phyloP scores from a whole-genome alignment of 2,329 filamentous ascomycete genomes.

The Delphinella strobiligena region DNA sequence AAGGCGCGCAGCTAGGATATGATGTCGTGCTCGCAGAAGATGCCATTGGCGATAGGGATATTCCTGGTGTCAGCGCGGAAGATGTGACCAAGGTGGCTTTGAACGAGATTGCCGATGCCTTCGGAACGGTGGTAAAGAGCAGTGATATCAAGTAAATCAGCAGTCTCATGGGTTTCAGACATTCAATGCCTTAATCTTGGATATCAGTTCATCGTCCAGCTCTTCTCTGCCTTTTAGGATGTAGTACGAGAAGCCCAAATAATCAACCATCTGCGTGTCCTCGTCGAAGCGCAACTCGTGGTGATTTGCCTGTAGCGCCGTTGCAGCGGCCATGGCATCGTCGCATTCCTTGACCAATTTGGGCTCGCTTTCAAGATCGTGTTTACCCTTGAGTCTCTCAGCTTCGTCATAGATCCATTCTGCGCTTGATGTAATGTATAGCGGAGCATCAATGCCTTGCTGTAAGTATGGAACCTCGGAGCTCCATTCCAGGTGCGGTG shows the following conservation, averaged over 20 bases:
- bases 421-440: slow-evolving; percentile 8
- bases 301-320: slow-evolving; percentile 3
- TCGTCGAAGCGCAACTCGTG: slow-evolving; percentile 4
- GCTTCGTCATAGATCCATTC: slow-evolving; percentile 5
- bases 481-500: slow-evolving; percentile 7
- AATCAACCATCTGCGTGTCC: background rate
- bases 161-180: background rate
- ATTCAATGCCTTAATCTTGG: slow-evolving; percentile 1
- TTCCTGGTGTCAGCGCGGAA: slow-evolving; percentile 47
- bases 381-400: background rate
- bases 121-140: slow-evolving; percentile 47
- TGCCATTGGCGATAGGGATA: slow-evolving; percentile 53
- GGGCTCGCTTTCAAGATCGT: background rate
- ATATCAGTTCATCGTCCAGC: background rate
- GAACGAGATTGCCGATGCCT: slow-evolving; percentile 50
- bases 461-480: slow-evolving; percentile 5
- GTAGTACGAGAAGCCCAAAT: slow-evolving; percentile 4
- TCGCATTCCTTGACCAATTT: background rate
- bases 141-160: slow-evolving; percentile 31
- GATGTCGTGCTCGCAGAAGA: slow-evolving; percentile 52
- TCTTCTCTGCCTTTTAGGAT: slow-evolving; percentile 2
- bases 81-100: slow-evolving; percentile 43
- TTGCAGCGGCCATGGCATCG: slow-evolving; percentile 1
- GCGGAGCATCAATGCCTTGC: slow-evolving; percentile 1
- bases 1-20: slow-evolving; percentile 48